Conservation (phyloP, 2,329 filamentous ascomycete species). For the Mycogone perniciosa region DNA sequence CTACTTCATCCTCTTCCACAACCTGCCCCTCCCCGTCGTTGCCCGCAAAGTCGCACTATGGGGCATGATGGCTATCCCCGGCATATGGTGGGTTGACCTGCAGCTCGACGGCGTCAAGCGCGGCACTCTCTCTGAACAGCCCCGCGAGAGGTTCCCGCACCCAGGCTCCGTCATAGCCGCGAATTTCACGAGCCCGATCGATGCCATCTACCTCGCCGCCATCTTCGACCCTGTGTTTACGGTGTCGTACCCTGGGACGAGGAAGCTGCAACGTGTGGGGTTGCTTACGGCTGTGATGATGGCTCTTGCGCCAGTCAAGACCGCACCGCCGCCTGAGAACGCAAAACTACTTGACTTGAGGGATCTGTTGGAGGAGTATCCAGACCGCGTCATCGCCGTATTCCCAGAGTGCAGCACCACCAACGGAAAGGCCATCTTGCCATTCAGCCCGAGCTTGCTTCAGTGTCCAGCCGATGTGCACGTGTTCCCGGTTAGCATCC, state of each 20-base stretch:
- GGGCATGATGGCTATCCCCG: slow-evolving; percentile 79
- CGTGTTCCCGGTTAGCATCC: slow-evolving; percentile 85
- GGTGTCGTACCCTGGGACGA: slow-evolving; percentile 67
- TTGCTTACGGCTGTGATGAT: slow-evolving; percentile 68
- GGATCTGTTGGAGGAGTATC: slow-evolving; percentile 60
- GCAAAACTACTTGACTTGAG: slow-evolving; percentile 54
- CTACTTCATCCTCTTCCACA: slow-evolving; percentile 79
- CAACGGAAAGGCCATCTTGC: slow-evolving; percentile 84
- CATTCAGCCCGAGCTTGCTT: slow-evolving; percentile 71
- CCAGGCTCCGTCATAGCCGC: slow-evolving; percentile 78
- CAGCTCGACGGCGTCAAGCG: slow-evolving; percentile 95
- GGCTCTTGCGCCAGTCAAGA: slow-evolving; percentile 58
- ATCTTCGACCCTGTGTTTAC: slow-evolving; percentile 97
- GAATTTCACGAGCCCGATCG: slow-evolving; percentile 87
- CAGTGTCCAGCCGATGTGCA: slow-evolving; percentile 59
- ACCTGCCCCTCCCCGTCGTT: slow-evolving; percentile 59
- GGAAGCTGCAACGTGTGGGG: slow-evolving; percentile 68
- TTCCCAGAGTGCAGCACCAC: slow-evolving; percentile 94
- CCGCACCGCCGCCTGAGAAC: slow-evolving; percentile 39
- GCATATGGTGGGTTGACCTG: slow-evolving; percentile 98
- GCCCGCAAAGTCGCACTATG: slow-evolving; percentile 80
- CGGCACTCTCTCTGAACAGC: slow-evolving; percentile 74
- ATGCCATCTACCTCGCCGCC: slow-evolving; percentile 87
- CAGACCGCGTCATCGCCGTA: slow-evolving; percentile 70
- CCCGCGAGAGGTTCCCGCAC: slow-evolving; percentile 66